Conservation (phyloP, 75 land plant species). For the Picea glauca region DNA sequence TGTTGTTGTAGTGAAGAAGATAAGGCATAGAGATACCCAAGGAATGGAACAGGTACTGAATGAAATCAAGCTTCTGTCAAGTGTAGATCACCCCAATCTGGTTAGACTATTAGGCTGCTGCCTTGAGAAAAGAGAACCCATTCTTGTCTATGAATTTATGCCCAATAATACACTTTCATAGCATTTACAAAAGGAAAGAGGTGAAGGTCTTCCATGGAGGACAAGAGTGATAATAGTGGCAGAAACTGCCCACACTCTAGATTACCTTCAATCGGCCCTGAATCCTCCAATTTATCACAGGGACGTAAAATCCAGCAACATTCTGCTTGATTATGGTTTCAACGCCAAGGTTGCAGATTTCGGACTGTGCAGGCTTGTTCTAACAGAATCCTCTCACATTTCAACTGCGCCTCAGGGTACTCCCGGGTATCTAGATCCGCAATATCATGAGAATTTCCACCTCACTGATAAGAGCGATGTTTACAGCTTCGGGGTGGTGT, state of each 20-base stretch:
- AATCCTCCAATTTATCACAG: conserved; percentile 25
- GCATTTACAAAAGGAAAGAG: conserved; percentile 19
- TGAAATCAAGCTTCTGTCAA: too few relatives aligned
- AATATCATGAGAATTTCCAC: too few relatives aligned
- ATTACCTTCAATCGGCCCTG: conserved; percentile 21
- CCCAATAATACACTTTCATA: conserved; percentile 24
- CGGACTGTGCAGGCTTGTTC: too few relatives aligned
- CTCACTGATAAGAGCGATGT: too few relatives aligned
- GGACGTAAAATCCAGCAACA: conserved; percentile 33
- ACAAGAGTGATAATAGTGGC: conserved; percentile 16
- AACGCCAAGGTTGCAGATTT: conserved; percentile 18
- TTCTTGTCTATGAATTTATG: conserved; percentile 31
- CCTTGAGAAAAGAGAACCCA: conserved; percentile 16
- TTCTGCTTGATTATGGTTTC: conserved; percentile 27
- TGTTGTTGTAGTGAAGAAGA: too few relatives aligned
- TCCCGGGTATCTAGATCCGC: too few relatives aligned
- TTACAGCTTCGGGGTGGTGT: too few relatives aligned
- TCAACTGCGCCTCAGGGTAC: too few relatives aligned
- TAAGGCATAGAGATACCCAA: too few relatives aligned
- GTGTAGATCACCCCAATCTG: conserved; percentile 17
- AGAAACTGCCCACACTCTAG: conserved; percentile 18
- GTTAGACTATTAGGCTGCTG: conserved; percentile 22
- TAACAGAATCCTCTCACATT: too few relatives aligned
- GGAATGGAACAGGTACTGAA: too few relatives aligned
- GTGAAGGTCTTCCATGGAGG: conserved; percentile 15